Evolutionary conservation across 2,329 filamentous ascomycete species (phyloP).

Genomic region (Penicillium sclerotigenum): DNA sequence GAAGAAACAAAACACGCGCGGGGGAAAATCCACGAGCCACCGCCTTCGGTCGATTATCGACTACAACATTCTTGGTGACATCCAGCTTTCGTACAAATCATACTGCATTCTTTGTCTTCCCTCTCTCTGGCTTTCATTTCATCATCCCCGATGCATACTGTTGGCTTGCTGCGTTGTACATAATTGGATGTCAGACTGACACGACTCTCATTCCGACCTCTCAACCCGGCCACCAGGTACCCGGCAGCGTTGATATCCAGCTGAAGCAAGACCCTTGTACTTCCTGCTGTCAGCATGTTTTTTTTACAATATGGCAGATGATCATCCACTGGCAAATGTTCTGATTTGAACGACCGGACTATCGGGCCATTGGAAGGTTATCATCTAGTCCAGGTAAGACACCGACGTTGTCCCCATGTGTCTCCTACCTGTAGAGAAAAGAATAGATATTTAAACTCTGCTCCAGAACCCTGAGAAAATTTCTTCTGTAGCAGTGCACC

Average conservation of each 20-base stretch:
- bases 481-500: neutral
- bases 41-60: constrained; percentile 12
- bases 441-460: neutral
- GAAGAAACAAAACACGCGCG: constrained; percentile 18
- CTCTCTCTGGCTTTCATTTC: neutral
- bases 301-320: neutral
- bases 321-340: neutral
- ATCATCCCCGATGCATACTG: neutral
- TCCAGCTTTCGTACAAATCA: neutral
- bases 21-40: constrained; percentile 14
- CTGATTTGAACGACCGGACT: neutral
- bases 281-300: neutral
- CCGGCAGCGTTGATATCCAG: constrained; percentile 3
- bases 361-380: constrained; percentile 8
- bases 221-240: constrained; percentile 5
- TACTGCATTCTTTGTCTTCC: neutral
- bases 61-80: constrained; percentile 9
- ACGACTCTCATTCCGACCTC: neutral
- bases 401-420: constrained; percentile 1
- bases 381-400: constrained; percentile 1
- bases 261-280: neutral
- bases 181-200: constrained; percentile 2
- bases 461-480: neutral
- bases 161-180: neutral
- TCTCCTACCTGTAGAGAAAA: neutral